Base-by-base conservation (phyloP, 2,329 filamentous ascomycete genomes). In the Massarina eburnea region DNA sequence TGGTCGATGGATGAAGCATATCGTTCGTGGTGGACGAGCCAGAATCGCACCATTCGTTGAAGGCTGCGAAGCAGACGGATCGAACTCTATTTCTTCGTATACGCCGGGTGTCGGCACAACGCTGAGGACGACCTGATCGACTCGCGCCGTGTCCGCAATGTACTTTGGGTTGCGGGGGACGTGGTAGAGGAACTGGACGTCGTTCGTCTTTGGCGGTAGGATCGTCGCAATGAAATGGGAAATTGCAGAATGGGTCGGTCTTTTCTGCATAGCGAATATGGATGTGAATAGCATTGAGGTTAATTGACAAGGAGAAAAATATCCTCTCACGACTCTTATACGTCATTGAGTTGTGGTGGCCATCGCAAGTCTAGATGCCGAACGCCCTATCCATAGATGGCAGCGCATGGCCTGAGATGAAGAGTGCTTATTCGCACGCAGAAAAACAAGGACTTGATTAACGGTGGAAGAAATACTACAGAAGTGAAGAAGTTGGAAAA, bases 181-280 rank as follows among this genome's bases (percentile, higher is more conserved):
- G 46, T 70, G 65, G 47, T 68, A 70, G 38, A 66, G 61, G 27
- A 64, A 59, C 12, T 57, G 49, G n/a, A 68, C 61, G 42, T 70
- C 65, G 49, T 66, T 66, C 2, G 60, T 39, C 37, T 62, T 62
- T 3, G 57, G 44, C 1, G 66, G 64, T n/a, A 70, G 50, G 20
- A 64, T 41, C 19, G 55, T 56, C 4, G 59, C 49, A n/a, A 70
- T 43, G 34, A 66, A 61, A 10, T 53, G 53, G 9, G 55, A 59
- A 12, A 68, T 46, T 21, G 48, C 54, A n/a, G 60, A 48, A 29
- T 68, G 62, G 1, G 61, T 66, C n/a, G 60, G 52, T 43, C 53
- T 52, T 46, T 42, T 50, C 30, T 59, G 55, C 60, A 66, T 62
- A 4, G 9, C 41, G 8, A 41, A 4, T 20, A 40, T n/a, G 8